Evolutionary conservation across 345 rosid genomes (phyloP), one percentile per base, ranked within the genome.

Genomic region (Erysimum cheiranthoides): DNA sequence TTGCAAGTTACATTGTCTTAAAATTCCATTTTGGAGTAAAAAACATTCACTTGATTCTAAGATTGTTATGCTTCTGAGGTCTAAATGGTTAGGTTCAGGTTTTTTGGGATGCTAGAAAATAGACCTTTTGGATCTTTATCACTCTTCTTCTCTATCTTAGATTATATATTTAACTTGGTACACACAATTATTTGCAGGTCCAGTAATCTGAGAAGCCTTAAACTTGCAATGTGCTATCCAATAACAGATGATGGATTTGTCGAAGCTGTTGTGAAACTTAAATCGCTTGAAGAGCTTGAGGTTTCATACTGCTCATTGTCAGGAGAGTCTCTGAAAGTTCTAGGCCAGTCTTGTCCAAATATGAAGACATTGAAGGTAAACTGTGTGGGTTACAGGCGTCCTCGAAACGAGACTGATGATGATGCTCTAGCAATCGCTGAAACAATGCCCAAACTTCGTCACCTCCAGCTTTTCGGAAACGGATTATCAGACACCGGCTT

Each of bases 401-500:
- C 81, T 10, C 40, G 21, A 57, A 42, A 58, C 3, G 82, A 73
- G 49, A 25, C 58, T 51, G 85, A 92, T n/a, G 86, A 74, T 2
- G 89, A 79, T 18, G 96, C 93, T 13, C 54, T 79, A 39, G 90
- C 89, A 40, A 87, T 90, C 40, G 97, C 90, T 7, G 71, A 86
- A 75, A 73, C 75, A 35, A 86, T 92, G 93, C 92, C 78, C 2
- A 66, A 49, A 53, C 70, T 90, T 25, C 75, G 40, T 54, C 77
- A 71, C 61, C 96, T 92, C 43, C 86, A 86, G 82, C 78, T 89
- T 57, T 85, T 82, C 5, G 88, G 92, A 17, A 86, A 85, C 52
- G 64, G 65, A 72, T 43, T 88, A 67, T 87, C 93, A 35, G 81
- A 88, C 62, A 46, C 17, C 2, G 97, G 97, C n/a, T 66, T 90